Evolutionary conservation across 257 asterid species (phyloP), one percentile per base, ranked within the genome.

Genomic region (Nicotiana tomentosiformis): DNA sequence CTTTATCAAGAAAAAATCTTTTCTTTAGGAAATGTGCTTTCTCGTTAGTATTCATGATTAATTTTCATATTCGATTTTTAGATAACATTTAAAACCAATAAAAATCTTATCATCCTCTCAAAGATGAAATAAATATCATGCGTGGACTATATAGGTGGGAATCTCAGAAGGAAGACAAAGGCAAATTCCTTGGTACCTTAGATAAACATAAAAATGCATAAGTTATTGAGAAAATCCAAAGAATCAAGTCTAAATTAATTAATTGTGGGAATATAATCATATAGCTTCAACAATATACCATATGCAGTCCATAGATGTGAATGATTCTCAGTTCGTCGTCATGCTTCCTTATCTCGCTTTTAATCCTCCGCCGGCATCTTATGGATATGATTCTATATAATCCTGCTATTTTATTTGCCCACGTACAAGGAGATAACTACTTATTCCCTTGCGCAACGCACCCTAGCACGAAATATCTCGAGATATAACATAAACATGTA

Each of bases 241-340:
- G 39, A 26, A 15, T 26, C 0, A 74, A 74, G 7, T 74, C 1
- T 49, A 74, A 3, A 49, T 23, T 74, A 74, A 49, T 74, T 7
- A 74, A 51, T 23, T 23, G 15, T 8, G 20, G 64, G 88, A 67
- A 85, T 49, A 79, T 62, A 16, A 66, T 85, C 58, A 66, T 80
- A 83, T 81, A 61, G 20, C 43, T 74, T 49, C 62, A 51, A 49
- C 26, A 49, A 26, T 86, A 87, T 87, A 77, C 43, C 60, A 82
- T 88, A 90, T 86, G 91, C 90, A 81, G 85, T 77, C 89, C 93
- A 84, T 83, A 85, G 88, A 81, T 17, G 78, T 57, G 32, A 77
- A 46, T 83, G 84, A 83, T 90, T 84, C 91, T 87, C 76, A 53
- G 18, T 14, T 82, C 81, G 92, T 91, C 91, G 49, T 85, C 85